Percentiles rank a stretch among this genome's conserved stretches.
phyloP scores from a whole-genome alignment of 768 basidiomycete genomes.

The Brasilioporus rufonigricans region DNA sequence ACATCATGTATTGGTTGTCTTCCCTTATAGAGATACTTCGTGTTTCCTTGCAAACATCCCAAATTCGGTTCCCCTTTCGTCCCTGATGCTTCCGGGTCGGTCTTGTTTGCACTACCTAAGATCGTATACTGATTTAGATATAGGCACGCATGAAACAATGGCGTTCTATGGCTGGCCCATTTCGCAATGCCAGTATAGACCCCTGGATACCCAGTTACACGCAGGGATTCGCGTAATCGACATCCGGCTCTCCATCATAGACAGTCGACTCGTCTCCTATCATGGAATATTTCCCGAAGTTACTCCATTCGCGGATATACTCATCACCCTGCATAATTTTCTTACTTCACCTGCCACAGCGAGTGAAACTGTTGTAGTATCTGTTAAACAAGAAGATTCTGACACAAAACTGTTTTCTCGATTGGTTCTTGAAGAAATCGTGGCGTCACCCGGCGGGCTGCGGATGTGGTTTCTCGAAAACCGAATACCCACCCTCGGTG shows the following conservation, averaged over 20 bases:
- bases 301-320: conserved; percentile 63
- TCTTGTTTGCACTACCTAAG: conserved; percentile 35
- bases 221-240: conserved; percentile 83
- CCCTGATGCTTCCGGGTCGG: conserved; percentile 74
- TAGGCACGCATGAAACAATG: conserved; percentile 39
- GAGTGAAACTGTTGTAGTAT: conserved; percentile 79
- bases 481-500: conserved; percentile 73
- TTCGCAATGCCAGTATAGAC: conserved; percentile 77
- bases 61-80: conserved; percentile 65
- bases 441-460: conserved; percentile 43
- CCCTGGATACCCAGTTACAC: conserved; percentile 65
- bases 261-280: conserved; percentile 67
- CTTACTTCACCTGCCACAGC: conserved; percentile 54
- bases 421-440: conserved; percentile 65
- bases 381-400: conserved; percentile 85
- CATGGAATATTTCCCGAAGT: conserved; percentile 77
- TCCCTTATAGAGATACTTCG: conserved; percentile 57
- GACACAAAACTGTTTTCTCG: conserved; percentile 54
- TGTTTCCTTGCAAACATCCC: conserved; percentile 64
- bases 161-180: conserved; percentile 84
- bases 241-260: conserved; percentile 69
- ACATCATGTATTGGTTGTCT: conserved; percentile 48
- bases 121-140: not conserved
- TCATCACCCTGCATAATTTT: conserved; percentile 60
- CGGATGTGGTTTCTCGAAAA: conserved; percentile 84